A percentile compares a stretch with the other conserved stretches of the same genome.
phyloP scores from a whole-genome alignment of 208 protist genomes.

The Trypanosoma avium region DNA sequence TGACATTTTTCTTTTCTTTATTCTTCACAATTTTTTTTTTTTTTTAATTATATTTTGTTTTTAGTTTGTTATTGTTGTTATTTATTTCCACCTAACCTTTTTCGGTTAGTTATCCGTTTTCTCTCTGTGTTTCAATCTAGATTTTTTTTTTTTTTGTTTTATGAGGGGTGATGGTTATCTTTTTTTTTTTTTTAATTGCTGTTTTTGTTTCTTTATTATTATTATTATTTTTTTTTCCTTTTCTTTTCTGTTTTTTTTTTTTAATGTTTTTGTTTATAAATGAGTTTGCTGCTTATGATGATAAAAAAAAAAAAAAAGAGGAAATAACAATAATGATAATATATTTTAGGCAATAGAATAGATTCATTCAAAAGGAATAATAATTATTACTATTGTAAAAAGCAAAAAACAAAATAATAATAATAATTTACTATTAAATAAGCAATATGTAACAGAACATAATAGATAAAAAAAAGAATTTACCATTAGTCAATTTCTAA shows the following conservation, averaged over 20 bases:
- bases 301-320: slow-evolving; percentile 16
- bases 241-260: neutral
- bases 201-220: slow-evolving; percentile 13
- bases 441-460: too few species aligned
- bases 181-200: neutral
- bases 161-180: neutral
- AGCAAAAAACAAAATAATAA: slow-evolving; percentile 8
- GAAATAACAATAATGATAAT: slow-evolving; percentile 12
- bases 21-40: slow-evolving; percentile 7
- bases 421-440: too few species aligned
- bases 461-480: slow-evolving; percentile 22
- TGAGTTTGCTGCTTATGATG: neutral
- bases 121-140: too few species aligned
- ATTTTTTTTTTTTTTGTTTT: too few species aligned
- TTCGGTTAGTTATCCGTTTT: too few species aligned
- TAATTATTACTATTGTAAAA: slow-evolving; percentile 3
- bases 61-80: neutral
- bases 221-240: neutral
- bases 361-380: neutral
- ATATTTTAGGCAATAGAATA: neutral
- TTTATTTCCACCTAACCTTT: too few species aligned
- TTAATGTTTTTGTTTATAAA: neutral
- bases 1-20: slow-evolving; percentile 12
- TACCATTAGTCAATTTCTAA: too few species aligned
- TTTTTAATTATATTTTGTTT: slow-evolving; percentile 10